A percentile compares a stretch with the other conserved stretches of the same genome.
These are phyloP conservation scores for Macroventuria anomochaeta DNA, from an alignment of 2,329 filamentous ascomycete genomes.

Conservation along the genomic window DNA sequence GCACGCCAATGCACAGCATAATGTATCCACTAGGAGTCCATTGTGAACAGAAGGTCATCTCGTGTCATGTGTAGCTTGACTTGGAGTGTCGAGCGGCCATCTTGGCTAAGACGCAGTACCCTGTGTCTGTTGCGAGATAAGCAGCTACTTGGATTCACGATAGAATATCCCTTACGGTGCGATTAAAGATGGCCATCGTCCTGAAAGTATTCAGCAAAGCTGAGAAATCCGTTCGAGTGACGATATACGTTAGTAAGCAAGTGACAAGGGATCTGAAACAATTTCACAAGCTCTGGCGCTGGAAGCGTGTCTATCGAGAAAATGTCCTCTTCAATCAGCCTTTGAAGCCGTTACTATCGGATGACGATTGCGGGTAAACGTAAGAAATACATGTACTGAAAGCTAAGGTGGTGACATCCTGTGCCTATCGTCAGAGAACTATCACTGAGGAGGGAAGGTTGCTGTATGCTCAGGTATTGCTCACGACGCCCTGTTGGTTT, in stretches of 20 bases:
- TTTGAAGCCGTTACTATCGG: too few relatives aligned
- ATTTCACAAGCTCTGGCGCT: constrained; percentile 12
- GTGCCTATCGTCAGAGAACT: too few relatives aligned
- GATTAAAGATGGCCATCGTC: constrained; percentile 8
- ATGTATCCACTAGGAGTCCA: constrained; percentile 9
- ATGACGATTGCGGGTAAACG: too few relatives aligned
- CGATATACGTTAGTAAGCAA: constrained; percentile 20
- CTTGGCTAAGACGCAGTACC: constrained; percentile 26
- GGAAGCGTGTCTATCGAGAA: constrained; percentile 32
- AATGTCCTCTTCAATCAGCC: constrained; percentile 21
- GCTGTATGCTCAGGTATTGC: too few relatives aligned
- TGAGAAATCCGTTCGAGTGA: constrained; percentile 27
- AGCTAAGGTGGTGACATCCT: not conserved
- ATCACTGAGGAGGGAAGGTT: too few relatives aligned
- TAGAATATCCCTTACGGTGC: not conserved
- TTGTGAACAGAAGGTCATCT: constrained; percentile 26
- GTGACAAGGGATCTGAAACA: constrained; percentile 18
- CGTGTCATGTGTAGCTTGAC: constrained; percentile 22
- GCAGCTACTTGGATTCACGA: not conserved
- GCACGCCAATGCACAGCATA: constrained; percentile 21
- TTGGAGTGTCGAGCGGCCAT: not conserved
- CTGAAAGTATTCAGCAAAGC: constrained; percentile 5
- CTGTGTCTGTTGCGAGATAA: constrained; percentile 10
- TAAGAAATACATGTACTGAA: not conserved
- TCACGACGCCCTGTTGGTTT: too few relatives aligned